Percentiles rank a stretch among this genome's conserved stretches.
These are phyloP conservation scores for Lichenothelia convexa DNA, from an alignment of 495 filamentous ascomycete genomes.

Conservation along the genomic window DNA sequence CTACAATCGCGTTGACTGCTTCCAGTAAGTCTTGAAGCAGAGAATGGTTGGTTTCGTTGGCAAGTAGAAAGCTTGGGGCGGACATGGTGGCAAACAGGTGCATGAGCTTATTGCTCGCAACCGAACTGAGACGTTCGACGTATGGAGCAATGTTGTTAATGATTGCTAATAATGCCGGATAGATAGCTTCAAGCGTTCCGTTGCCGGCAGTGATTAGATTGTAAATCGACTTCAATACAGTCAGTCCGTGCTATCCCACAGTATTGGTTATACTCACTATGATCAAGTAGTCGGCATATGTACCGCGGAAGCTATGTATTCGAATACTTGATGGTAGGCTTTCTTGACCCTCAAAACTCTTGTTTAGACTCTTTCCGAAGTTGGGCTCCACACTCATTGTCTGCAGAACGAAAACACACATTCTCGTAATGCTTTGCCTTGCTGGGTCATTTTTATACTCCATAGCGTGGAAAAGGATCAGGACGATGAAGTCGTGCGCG, in stretches of 20 bases:
- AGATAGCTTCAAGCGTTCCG: slow-evolving; percentile 78
- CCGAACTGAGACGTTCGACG: slow-evolving; percentile 53
- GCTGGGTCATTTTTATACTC: slow-evolving; percentile 71
- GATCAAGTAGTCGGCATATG: slow-evolving; percentile 86
- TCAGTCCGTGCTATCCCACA: neutral
- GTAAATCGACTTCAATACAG: slow-evolving; percentile 56
- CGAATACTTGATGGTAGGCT: slow-evolving; percentile 65
- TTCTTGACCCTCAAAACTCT: slow-evolving; percentile 75
- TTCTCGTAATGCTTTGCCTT: slow-evolving; percentile 80
- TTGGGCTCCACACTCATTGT: slow-evolving; percentile 85
- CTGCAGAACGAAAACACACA: slow-evolving; percentile 94
- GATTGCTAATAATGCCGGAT: slow-evolving; percentile 80
- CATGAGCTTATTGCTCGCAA: slow-evolving; percentile 62
- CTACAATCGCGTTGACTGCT: slow-evolving; percentile 78
- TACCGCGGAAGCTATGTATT: slow-evolving; percentile 67
- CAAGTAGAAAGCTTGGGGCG: slow-evolving; percentile 80
- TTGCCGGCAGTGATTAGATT: slow-evolving; percentile 81
- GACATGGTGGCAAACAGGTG: slow-evolving; percentile 91
- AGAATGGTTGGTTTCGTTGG: slow-evolving; percentile 81
- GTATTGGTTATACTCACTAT: slow-evolving; percentile 39
- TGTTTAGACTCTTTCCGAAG: slow-evolving; percentile 81
- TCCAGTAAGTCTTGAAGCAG: slow-evolving; percentile 71
- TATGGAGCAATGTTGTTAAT: slow-evolving; percentile 85
- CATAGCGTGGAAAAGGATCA: slow-evolving; percentile 82
- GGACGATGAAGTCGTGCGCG: slow-evolving; percentile 79